These are phyloP conservation scores for Canavalia ensiformis DNA, from an alignment of 306 rosid species.

Conservation along the genomic window DNA sequence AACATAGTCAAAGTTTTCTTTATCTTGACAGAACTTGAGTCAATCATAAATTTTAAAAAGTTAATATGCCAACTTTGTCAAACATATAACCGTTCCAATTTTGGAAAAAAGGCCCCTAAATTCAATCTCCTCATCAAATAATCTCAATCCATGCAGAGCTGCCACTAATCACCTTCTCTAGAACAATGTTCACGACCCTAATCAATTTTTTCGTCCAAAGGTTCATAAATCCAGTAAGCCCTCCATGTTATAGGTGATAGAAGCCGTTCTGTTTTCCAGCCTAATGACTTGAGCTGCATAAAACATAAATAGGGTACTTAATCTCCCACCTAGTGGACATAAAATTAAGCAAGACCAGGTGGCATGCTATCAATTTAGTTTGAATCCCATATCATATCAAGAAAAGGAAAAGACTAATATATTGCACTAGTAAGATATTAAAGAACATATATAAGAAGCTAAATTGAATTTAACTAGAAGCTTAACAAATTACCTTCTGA, in stretches of 20 bases:
- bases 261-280: constrained; percentile 94
- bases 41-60: constrained; percentile 28
- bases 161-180: constrained; percentile 10
- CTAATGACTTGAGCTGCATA: constrained; percentile 77
- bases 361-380: constrained; percentile 21
- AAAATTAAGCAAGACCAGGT: constrained; percentile 28
- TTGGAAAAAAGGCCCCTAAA: not conserved
- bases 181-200: constrained; percentile 48
- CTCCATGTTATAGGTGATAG: constrained; percentile 83
- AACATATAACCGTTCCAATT: constrained; percentile 11
- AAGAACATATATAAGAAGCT: constrained; percentile 16
- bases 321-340: constrained; percentile 21
- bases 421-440: not conserved
- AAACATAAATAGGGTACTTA: constrained; percentile 14
- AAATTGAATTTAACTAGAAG: constrained; percentile 33
- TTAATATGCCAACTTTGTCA: constrained; percentile 13
- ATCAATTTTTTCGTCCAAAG: constrained; percentile 69
- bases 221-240: constrained; percentile 77
- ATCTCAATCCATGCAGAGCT: constrained; percentile 29
- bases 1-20: constrained; percentile 7
- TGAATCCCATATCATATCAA: constrained; percentile 11
- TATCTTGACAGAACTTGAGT: not conserved
- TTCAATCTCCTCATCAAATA: constrained; percentile 36
- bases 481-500: constrained; percentile 67
- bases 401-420: not conserved